Conservation (phyloP, 805 yeast genomes). For the Candida montana region DNA sequence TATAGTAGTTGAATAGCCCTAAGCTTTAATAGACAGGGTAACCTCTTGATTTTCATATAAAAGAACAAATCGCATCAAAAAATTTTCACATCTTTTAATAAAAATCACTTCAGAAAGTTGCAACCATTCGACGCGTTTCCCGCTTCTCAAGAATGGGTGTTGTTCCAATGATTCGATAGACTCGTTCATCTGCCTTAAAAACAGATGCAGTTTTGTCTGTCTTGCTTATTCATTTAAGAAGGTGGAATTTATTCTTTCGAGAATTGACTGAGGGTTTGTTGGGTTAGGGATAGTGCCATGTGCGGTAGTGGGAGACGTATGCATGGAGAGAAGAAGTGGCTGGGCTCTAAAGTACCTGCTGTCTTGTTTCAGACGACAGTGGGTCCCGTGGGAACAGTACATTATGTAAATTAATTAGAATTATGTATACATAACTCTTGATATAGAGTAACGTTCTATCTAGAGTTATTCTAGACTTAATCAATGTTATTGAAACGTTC, state of each 20-base stretch:
- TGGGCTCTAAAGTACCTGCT: slow-evolving; percentile 10
- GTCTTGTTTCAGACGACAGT: slow-evolving; percentile 7
- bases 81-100: no score
- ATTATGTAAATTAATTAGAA: no score
- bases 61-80: no score
- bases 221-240: slow-evolving; percentile 16
- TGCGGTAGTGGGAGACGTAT: slow-evolving; percentile 3
- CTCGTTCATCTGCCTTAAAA: not conserved
- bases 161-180: no score
- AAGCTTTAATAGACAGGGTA: no score
- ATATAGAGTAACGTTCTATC: no score
- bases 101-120: slow-evolving; percentile 8
- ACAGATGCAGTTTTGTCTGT: not conserved
- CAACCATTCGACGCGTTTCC: slow-evolving; percentile 9
- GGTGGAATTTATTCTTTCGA: not conserved
- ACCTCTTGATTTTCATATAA: no score
- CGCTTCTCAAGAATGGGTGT: slow-evolving; percentile 1
- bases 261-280: no score
- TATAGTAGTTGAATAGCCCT: no score
- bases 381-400: slow-evolving; percentile 15
- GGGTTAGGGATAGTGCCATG: not conserved
- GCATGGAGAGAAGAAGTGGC: slow-evolving; percentile 9
- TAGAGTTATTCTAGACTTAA: no score
- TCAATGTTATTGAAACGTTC: no score
- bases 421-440: no score